Conservation (phyloP, 2,329 filamentous ascomycete genomes). For the Aphanoascus verrucosus region DNA sequence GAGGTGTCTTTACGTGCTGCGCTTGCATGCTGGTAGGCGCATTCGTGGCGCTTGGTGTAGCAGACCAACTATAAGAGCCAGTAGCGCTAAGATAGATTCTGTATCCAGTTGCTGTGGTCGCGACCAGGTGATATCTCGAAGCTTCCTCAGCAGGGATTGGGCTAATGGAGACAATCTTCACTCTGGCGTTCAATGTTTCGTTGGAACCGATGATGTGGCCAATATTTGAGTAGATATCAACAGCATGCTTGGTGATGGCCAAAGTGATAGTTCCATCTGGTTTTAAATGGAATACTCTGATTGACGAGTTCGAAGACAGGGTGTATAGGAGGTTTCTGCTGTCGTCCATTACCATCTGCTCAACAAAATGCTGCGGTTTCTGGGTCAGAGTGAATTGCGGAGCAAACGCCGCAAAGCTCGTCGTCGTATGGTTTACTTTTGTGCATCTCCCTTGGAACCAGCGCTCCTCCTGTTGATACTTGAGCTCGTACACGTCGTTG, state of each 20-base stretch:
- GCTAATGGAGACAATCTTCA: slow-evolving; percentile 72
- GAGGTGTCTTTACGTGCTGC: slow-evolving; percentile 93
- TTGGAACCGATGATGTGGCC: slow-evolving; percentile 69
- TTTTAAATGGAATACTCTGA: slow-evolving; percentile 83
- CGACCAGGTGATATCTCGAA: slow-evolving; percentile 76
- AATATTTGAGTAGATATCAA: slow-evolving; percentile 55
- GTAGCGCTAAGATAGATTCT: slow-evolving; percentile 88
- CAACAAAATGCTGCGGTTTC: slow-evolving; percentile 51
- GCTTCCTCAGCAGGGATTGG: slow-evolving; percentile 76
- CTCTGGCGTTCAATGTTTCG: slow-evolving; percentile 59
- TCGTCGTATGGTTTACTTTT: slow-evolving; percentile 78
- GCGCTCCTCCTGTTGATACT: slow-evolving; percentile 91
- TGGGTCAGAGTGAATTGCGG: slow-evolving; percentile 35
- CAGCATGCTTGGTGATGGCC: slow-evolving; percentile 46
- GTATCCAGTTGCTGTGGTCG: slow-evolving; percentile 80
- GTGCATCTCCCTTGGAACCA: slow-evolving; percentile 88
- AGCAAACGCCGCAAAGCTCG: slow-evolving; percentile 53
- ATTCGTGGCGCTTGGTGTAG: slow-evolving; percentile 49
- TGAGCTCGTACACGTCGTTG: slow-evolving; percentile 85
- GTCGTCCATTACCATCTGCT: slow-evolving; percentile 79
- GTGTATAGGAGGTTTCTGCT: slow-evolving; percentile 82
- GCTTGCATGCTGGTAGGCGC: slow-evolving; percentile 93
- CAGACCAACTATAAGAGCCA: slow-evolving; percentile 49
- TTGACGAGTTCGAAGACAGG: slow-evolving; percentile 75
- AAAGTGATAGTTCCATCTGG: slow-evolving; percentile 42